Conservation (phyloP, 225 moss, liverwort and hornwort genomes). For the Asterella californica region DNA sequence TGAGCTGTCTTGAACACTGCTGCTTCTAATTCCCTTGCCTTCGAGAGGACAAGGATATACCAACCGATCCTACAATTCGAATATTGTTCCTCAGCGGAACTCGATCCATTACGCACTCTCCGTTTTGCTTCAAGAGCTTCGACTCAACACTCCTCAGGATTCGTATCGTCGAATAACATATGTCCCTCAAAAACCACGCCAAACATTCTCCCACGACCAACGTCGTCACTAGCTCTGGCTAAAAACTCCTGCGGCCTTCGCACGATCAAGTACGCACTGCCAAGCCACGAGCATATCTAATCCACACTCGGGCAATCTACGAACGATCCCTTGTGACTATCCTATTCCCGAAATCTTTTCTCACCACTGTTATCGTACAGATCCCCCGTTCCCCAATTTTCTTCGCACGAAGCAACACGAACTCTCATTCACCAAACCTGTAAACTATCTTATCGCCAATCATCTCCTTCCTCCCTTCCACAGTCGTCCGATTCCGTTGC, state of each 20-base stretch:
- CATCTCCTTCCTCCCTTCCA: background rate
- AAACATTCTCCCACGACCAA: background rate
- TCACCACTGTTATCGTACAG: background rate
- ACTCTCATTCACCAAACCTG: background rate
- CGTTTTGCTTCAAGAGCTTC: background rate
- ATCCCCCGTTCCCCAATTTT: background rate
- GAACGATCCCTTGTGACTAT: background rate
- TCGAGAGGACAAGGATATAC: background rate
- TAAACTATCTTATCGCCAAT: background rate
- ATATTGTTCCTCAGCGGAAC: background rate
- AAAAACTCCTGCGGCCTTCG: background rate
- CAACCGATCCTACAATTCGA: background rate
- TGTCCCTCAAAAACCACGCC: background rate
- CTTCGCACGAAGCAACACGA: background rate
- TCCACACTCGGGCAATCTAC: background rate
- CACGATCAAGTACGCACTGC: background rate
- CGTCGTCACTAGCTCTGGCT: background rate
- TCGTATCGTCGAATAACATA: background rate
- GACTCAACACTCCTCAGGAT: no score
- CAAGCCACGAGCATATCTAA: slow-evolving; percentile 1
- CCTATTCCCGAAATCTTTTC: background rate
- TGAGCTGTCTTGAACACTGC: no score
- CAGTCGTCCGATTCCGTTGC: background rate
- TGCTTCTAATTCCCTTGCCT: no score
- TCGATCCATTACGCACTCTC: background rate